These are phyloP conservation scores for Combretum micranthum DNA, from an alignment of 345 rosid genomes.

Conservation along the genomic window DNA sequence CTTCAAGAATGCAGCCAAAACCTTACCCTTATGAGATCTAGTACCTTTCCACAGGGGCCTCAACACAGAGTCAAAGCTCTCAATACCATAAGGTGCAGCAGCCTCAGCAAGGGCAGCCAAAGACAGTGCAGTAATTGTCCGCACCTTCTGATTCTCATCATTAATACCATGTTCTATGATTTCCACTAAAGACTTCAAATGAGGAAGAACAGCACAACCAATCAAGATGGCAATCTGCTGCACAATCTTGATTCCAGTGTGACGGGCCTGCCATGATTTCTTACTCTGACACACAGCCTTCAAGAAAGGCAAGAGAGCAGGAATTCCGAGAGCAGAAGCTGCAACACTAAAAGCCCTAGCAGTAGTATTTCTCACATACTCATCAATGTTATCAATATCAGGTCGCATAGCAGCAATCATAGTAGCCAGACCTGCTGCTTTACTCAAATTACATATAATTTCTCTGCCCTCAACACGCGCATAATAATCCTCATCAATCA, in stretches of 20 bases:
- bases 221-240: slow-evolving; percentile 98
- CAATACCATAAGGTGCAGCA: slow-evolving; percentile 98
- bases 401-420: slow-evolving; percentile 99
- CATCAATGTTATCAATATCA: slow-evolving; percentile 96
- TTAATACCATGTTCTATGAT: slow-evolving; percentile 90
- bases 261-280: slow-evolving; percentile 99
- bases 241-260: slow-evolving; percentile 98
- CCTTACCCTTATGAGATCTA: slow-evolving; percentile 96
- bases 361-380: slow-evolving; percentile 96
- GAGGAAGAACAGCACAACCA: slow-evolving; percentile 98
- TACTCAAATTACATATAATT: slow-evolving; percentile 92
- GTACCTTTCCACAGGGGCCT: slow-evolving; percentile 99
- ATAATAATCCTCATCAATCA: slow-evolving; percentile 99
- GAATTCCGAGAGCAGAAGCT: slow-evolving; percentile 97
- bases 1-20: slow-evolving; percentile 98
- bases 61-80: slow-evolving; percentile 93
- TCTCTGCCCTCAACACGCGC: slow-evolving; percentile 99
- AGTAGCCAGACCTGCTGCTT: slow-evolving; percentile 98
- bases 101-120: slow-evolving; percentile 99
- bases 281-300: slow-evolving; percentile 99
- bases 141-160: slow-evolving; percentile 97
- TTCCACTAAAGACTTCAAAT: slow-evolving; percentile 84
- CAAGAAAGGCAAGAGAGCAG: slow-evolving; percentile 85
- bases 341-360: slow-evolving; percentile 99
- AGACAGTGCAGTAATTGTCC: slow-evolving; percentile 98